A percentile compares a stretch with the other conserved stretches of the same genome.
phyloP scores from a whole-genome alignment of 2,329 filamentous ascomycete genomes.

The Lachnellula cervina region DNA sequence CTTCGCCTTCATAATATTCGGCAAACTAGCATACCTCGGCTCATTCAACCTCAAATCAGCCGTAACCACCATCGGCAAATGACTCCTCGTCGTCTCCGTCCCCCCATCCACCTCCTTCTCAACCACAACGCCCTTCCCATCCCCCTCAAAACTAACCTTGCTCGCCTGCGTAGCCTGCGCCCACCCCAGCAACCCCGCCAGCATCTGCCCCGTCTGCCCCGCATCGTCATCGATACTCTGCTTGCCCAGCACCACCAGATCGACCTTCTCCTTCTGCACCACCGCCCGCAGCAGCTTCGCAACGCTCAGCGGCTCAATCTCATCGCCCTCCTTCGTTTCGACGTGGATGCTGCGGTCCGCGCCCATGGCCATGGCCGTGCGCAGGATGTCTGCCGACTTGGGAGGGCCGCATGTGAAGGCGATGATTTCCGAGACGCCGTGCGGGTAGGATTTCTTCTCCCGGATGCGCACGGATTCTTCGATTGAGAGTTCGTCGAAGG shows the following conservation, averaged over 20 bases:
- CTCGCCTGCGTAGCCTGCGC: slow-evolving; percentile 90
- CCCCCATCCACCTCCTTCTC: slow-evolving; percentile 94
- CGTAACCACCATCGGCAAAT: slow-evolving; percentile 89
- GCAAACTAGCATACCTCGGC: slow-evolving; percentile 89
- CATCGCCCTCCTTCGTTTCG: slow-evolving; percentile 68
- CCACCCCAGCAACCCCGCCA: slow-evolving; percentile 88
- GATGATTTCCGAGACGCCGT: slow-evolving; percentile 85
- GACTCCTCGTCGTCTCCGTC: slow-evolving; percentile 79
- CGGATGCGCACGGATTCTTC: slow-evolving; percentile 94
- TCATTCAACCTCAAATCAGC: slow-evolving; percentile 93
- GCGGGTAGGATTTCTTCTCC: slow-evolving; percentile 69
- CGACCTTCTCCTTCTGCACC: slow-evolving; percentile 78
- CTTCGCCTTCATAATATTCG: slow-evolving; percentile 99
- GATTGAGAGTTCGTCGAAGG: slow-evolving; percentile 96
- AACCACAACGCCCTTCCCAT: slow-evolving; percentile 67
- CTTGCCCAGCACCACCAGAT: slow-evolving; percentile 91
- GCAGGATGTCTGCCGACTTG: slow-evolving; percentile 82
- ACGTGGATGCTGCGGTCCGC: slow-evolving; percentile 90
- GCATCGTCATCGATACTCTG: slow-evolving; percentile 98
- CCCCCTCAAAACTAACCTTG: slow-evolving; percentile 69
- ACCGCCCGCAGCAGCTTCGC: slow-evolving; percentile 83
- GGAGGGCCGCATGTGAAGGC: slow-evolving; percentile 82
- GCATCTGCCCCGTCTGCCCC: slow-evolving; percentile 95
- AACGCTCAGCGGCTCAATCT: slow-evolving; percentile 83
- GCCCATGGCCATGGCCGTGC: slow-evolving; percentile 98